Evolutionary conservation across 2,329 filamentous ascomycete genomes (phyloP).

Genomic region (Trichoderma harzianum): DNA sequence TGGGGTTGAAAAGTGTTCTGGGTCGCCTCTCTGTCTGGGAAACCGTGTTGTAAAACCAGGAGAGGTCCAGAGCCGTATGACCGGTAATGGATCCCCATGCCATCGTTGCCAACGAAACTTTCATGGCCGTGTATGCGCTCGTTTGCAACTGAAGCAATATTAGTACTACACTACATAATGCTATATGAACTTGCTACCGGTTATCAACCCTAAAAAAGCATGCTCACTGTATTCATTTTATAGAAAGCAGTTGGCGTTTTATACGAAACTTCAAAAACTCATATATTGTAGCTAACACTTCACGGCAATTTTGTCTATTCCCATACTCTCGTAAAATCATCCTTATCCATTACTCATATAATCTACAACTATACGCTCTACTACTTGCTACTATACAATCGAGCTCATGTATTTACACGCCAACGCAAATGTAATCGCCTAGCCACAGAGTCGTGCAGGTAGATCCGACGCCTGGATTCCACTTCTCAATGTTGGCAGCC

Average conservation of each 20-base stretch:
- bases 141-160: neutral
- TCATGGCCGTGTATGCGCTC: neutral
- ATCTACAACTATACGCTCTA: no score
- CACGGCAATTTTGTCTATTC: no score
- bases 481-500: neutral
- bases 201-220: no score
- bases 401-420: neutral
- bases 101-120: neutral
- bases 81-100: neutral
- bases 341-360: no score
- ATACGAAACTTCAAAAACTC: no score
- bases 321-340: no score
- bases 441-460: neutral
- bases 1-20: neutral
- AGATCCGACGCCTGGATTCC: neutral
- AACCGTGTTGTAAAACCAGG: neutral
- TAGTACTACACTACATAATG: neutral
- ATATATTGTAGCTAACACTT: no score
- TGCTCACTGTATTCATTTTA: no score
- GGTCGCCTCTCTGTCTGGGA: neutral
- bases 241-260: no score
- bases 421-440: neutral
- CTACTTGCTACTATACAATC: no score
- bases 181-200: no score
- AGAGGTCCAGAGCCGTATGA: neutral